Percentiles rank a stretch among this genome's conserved stretches.
Conservation (phyloP, 2,329 filamentous ascomycete species). For the Xylariaceae sp. region DNA sequence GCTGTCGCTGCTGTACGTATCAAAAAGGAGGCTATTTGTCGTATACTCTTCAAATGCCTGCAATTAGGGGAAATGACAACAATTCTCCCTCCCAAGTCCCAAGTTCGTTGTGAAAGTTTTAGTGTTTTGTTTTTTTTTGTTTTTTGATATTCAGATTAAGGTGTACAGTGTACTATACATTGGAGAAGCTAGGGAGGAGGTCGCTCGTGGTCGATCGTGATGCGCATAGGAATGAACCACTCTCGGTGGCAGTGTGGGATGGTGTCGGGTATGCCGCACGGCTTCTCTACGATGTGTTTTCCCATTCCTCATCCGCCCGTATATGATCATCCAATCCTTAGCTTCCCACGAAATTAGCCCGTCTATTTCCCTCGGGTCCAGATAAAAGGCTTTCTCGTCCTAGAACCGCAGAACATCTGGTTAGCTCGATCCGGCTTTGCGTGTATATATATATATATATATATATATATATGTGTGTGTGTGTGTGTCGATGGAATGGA, state of each 20-base stretch:
- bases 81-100: background rate
- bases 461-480: no score
- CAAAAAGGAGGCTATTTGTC: background rate
- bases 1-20: background rate
- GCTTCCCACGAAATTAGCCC: background rate
- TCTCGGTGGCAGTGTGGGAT: background rate
- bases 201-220: background rate
- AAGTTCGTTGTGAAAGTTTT: no score
- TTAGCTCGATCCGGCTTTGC: constrained; percentile 1
- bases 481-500: no score
- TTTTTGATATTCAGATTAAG: constrained; percentile 5
- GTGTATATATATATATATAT: no score
- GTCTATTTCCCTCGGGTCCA: constrained; percentile 37
- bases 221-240: background rate
- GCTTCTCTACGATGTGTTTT: background rate
- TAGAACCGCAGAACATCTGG: constrained; percentile 23
- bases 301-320: constrained; percentile 8
- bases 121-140: background rate
- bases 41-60: background rate
- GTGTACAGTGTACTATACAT: constrained; percentile 6
- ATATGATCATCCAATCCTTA: background rate
- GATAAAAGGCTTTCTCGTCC: constrained; percentile 54
- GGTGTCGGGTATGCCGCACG: constrained; percentile 15
- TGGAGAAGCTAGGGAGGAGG: background rate
- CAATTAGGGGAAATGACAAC: background rate